Conservation (phyloP, 2,329 filamentous ascomycete species). For the Colletotrichum tabaci region DNA sequence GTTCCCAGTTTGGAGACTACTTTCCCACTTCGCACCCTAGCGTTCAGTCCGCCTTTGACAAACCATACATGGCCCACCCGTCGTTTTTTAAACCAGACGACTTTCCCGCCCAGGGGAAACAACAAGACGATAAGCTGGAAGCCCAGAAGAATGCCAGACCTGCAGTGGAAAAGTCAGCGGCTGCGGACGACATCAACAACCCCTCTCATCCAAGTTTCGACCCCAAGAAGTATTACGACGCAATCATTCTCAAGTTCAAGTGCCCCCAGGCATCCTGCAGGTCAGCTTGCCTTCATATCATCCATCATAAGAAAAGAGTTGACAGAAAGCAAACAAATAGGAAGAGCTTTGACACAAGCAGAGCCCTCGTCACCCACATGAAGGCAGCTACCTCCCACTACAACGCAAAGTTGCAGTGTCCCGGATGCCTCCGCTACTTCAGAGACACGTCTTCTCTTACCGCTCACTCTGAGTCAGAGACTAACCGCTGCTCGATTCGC, state of each 20-base stretch:
- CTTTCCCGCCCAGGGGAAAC: slow-evolving; percentile 35
- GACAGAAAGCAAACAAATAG: slow-evolving; percentile 47
- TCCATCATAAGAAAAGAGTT: slow-evolving; percentile 8
- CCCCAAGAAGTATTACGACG: slow-evolving; percentile 61
- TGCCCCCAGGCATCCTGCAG: slow-evolving; percentile 69
- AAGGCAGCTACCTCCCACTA: slow-evolving; percentile 57
- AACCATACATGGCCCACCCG: slow-evolving; percentile 30
- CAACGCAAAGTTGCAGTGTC: slow-evolving; percentile 57
- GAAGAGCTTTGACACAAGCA: slow-evolving; percentile 55
- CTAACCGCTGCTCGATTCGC: slow-evolving; percentile 59
- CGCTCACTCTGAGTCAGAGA: slow-evolving; percentile 64
- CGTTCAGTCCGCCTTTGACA: slow-evolving; percentile 31
- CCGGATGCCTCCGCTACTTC: slow-evolving; percentile 61
- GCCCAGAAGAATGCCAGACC: slow-evolving; percentile 48
- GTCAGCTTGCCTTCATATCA: slow-evolving; percentile 52
- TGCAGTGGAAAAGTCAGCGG: slow-evolving; percentile 44
- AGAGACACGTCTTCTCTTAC: slow-evolving; percentile 59
- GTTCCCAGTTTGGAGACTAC: slow-evolving; percentile 44
- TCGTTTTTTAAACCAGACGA: slow-evolving; percentile 37
- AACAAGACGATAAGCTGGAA: slow-evolving; percentile 44
- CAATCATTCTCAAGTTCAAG: slow-evolving; percentile 60
- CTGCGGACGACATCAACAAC: slow-evolving; percentile 54
- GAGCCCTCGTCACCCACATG: slow-evolving; percentile 60
- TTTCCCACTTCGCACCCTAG: slow-evolving; percentile 30
- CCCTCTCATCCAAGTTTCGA: slow-evolving; percentile 65